Percentiles rank a stretch among this genome's conserved stretches.
These are phyloP conservation scores for Diutina catenulata DNA, from an alignment of 1,139 yeast species.

Conservation along the genomic window DNA sequence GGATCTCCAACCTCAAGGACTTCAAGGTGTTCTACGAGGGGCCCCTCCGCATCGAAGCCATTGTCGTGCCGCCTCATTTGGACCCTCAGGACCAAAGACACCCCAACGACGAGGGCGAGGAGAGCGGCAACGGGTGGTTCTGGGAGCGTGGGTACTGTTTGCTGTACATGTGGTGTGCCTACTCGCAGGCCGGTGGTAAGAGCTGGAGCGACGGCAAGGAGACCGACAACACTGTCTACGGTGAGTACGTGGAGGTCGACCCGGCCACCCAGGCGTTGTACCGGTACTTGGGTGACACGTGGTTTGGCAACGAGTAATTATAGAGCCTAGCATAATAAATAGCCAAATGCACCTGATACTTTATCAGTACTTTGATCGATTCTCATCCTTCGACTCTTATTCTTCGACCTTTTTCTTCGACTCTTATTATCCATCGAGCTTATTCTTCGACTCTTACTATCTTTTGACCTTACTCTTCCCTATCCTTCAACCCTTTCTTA, in stretches of 20 bases:
- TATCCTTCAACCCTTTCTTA: no score
- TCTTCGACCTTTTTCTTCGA: no score
- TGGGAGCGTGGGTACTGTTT: slow-evolving; percentile 18
- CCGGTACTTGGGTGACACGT: slow-evolving; percentile 2
- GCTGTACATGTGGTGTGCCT: slow-evolving; percentile 29
- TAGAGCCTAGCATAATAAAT: no score
- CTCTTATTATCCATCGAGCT: no score
- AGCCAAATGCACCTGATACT: no score
- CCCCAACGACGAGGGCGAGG: slow-evolving; percentile 17
- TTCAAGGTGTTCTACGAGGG: slow-evolving; percentile 18
- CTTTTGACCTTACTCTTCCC: no score
- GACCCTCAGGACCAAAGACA: not conserved
- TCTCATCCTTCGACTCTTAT: no score
- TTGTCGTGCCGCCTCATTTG: slow-evolving; percentile 19
- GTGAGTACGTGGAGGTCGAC: not conserved
- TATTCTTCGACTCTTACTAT: no score
- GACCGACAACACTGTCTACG: not conserved
- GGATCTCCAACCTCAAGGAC: slow-evolving; percentile 11
- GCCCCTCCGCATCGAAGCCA: slow-evolving; percentile 17
- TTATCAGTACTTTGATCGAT: no score
- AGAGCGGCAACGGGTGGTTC: slow-evolving; percentile 21
- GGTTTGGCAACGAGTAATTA: not conserved
- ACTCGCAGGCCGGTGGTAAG: slow-evolving; percentile 21
- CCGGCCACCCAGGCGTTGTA: not conserved
- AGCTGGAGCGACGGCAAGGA: not conserved